These are phyloP conservation scores for Grosmannia clavigera DNA, from an alignment of 2,329 filamentous ascomycete species.

Conservation along the genomic window DNA sequence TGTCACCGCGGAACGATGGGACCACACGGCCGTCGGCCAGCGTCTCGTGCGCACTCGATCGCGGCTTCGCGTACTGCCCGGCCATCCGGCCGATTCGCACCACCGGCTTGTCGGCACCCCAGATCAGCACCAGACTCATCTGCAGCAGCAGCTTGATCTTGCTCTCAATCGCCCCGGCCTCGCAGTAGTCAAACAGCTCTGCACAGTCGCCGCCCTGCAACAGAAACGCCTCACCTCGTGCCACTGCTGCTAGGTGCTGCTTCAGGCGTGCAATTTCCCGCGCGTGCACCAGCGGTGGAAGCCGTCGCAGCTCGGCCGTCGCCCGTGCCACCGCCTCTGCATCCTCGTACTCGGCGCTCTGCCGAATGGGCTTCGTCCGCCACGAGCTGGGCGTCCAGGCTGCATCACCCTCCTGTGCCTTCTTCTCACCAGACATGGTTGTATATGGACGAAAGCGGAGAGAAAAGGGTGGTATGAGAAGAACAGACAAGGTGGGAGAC, in stretches of 20 bases:
- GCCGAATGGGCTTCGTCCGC: constrained; percentile 68
- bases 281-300: constrained; percentile 71
- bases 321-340: constrained; percentile 44
- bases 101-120: constrained; percentile 69
- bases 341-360: constrained; percentile 59
- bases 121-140: constrained; percentile 93
- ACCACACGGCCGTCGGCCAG: constrained; percentile 67
- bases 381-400: constrained; percentile 55
- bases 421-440: background rate
- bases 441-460: background rate
- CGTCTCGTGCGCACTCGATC: constrained; percentile 72
- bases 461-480: background rate
- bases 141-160: constrained; percentile 95
- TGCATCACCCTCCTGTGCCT: background rate
- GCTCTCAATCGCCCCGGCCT: constrained; percentile 75
- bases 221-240: constrained; percentile 80
- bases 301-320: constrained; percentile 48
- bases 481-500: background rate
- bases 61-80: constrained; percentile 92
- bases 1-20: constrained; percentile 87
- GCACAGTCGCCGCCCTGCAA: constrained; percentile 96
- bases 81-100: constrained; percentile 94
- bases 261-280: constrained; percentile 72
- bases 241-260: constrained; percentile 69
- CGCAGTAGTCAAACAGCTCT: constrained; percentile 94